phyloP scores from a whole-genome alignment of 2,329 filamentous ascomycete genomes.

The Alternaria viburni region DNA sequence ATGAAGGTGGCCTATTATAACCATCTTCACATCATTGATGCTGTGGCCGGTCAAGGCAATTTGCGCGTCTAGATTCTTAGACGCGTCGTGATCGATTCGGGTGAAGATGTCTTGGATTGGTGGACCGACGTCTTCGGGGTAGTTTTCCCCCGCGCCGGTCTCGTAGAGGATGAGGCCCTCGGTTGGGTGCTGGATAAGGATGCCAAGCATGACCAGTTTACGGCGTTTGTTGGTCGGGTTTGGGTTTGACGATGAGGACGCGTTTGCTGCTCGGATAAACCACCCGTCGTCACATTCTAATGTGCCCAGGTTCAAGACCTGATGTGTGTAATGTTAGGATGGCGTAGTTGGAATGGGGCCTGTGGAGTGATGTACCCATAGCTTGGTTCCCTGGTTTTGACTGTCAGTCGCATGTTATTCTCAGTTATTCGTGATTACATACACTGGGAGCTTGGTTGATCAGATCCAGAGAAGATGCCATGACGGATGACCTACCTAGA shows the following conservation, averaged over 20 bases:
- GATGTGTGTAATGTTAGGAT: not conserved
- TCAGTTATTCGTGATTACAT: not conserved
- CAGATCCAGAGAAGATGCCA: constrained; percentile 19
- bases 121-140: constrained; percentile 36
- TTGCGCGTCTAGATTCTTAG: constrained; percentile 30
- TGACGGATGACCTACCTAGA: not conserved
- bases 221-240: constrained; percentile 33
- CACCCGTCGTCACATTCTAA: constrained; percentile 47
- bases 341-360: not conserved
- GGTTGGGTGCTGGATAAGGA: constrained; percentile 32
- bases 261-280: constrained; percentile 41
- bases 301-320: constrained; percentile 45
- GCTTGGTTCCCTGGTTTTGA: constrained; percentile 40
- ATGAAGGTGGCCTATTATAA: constrained; percentile 48
- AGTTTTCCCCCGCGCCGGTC: constrained; percentile 42
- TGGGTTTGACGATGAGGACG: constrained; percentile 35
- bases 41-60: constrained; percentile 41
- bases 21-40: constrained; percentile 46
- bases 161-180: constrained; percentile 48
- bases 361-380: constrained; percentile 34
- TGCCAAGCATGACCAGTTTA: constrained; percentile 32
- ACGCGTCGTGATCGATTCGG: constrained; percentile 32
- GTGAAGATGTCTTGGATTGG: constrained; percentile 44
- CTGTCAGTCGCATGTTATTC: too few species aligned
- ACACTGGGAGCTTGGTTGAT: constrained; percentile 28